These are phyloP conservation scores for Aquilaria sinensis DNA, from an alignment of 345 rosid genomes.

Conservation along the genomic window DNA sequence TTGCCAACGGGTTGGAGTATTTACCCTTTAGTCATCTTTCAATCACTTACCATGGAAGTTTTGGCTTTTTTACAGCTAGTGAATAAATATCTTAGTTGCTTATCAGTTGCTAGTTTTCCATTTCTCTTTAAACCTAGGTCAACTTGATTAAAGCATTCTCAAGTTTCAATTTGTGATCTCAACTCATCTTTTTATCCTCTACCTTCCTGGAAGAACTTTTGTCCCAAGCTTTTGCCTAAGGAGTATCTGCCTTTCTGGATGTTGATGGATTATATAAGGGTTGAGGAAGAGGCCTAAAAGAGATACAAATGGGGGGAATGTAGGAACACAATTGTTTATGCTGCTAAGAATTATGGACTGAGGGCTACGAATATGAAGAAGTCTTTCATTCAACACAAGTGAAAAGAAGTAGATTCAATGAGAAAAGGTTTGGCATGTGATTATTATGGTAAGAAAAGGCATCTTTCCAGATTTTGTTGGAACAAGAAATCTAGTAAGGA, in stretches of 20 bases:
- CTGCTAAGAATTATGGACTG: conserved; percentile 27
- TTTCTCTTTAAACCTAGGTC: too few relatives aligned
- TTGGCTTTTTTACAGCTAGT: too few relatives aligned
- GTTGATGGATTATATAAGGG: conserved; percentile 50
- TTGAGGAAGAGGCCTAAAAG: conserved; percentile 45
- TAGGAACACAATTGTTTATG: conserved; percentile 17
- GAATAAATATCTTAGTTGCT: too few relatives aligned
- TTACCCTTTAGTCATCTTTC: too few relatives aligned
- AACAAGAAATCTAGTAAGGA: conserved; percentile 29
- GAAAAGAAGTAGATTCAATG: conserved; percentile 25
- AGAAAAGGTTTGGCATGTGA: conserved; percentile 29
- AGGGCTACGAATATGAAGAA: conserved; percentile 31
- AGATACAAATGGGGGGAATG: conserved; percentile 19
- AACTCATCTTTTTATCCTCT: conserved; percentile 26
- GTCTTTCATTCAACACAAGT: conserved; percentile 26
- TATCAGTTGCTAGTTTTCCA: too few relatives aligned
- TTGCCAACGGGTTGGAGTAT: too few relatives aligned
- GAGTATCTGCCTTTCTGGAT: conserved; percentile 48
- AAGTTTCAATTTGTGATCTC: too few relatives aligned
- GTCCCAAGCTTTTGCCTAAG: conserved; percentile 42
- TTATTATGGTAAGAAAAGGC: conserved; percentile 65
- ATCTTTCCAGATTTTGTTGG: conserved; percentile 41
- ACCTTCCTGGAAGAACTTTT: conserved; percentile 69
- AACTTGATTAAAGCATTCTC: too few relatives aligned
- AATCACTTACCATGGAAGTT: too few relatives aligned